Percentiles rank a stretch among this genome's conserved stretches.
Evolutionary conservation across 345 rosid genomes (phyloP).

Genomic region (Eucalyptus paniculata): DNA sequence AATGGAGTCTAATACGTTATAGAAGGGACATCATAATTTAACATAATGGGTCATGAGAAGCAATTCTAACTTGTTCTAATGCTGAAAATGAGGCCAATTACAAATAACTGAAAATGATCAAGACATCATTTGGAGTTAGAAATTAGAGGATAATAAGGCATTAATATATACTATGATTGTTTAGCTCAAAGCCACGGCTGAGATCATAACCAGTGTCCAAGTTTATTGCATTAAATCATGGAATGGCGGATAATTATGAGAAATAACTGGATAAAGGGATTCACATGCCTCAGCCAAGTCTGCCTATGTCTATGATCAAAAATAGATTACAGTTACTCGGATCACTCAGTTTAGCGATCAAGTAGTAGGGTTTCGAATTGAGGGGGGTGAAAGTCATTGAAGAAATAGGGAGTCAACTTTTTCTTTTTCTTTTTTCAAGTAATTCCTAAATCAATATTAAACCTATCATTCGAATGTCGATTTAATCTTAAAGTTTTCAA

Average conservation of each 20-base stretch:
- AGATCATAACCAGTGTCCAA: neutral
- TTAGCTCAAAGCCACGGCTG: neutral
- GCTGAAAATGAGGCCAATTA: neutral
- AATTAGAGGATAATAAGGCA: neutral
- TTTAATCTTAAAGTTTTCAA: neutral
- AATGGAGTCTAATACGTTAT: neutral
- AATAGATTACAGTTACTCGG: neutral
- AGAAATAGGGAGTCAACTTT: neutral
- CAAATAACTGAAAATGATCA: neutral
- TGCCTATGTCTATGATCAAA: neutral
- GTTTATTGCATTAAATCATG: neutral
- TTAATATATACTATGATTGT: neutral
- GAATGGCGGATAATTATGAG: neutral
- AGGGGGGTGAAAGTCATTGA: neutral
- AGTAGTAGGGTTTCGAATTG: neutral
- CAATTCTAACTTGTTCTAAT: neutral
- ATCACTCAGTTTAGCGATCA: neutral
- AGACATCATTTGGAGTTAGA: neutral
- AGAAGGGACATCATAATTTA: neutral
- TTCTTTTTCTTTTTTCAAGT: neutral
- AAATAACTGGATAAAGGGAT: neutral
- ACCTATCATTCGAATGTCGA: neutral
- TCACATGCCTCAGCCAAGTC: neutral
- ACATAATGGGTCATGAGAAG: neutral
- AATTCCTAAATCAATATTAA: neutral